Evolutionary conservation across 768 basidiomycete species (phyloP).

Genomic region (Naganishia vishniacii): DNA sequence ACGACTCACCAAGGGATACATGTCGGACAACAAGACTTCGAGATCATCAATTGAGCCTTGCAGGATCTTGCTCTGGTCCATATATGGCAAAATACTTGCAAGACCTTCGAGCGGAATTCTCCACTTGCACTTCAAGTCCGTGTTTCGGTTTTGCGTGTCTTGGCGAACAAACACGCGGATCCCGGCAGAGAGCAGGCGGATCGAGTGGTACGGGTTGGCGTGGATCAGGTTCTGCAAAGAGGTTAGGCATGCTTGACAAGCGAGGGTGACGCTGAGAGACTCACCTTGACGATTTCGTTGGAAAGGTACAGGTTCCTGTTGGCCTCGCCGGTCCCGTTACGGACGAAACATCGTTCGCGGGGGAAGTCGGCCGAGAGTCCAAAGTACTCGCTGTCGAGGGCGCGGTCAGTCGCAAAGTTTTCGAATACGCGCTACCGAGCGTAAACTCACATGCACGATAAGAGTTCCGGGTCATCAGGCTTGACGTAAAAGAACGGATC

Average conservation of each 20-base stretch:
- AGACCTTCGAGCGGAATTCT: conserved; percentile 74
- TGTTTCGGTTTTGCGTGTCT: conserved; percentile 56
- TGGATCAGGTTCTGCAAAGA: conserved; percentile 56
- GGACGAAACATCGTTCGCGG: conserved; percentile 68
- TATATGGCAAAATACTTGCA: conserved; percentile 72
- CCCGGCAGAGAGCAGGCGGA: conserved; percentile 86
- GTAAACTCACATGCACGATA: conserved; percentile 66
- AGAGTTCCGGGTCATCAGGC: conserved; percentile 64
- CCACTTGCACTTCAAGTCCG: conserved; percentile 51
- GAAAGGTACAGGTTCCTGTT: conserved; percentile 77
- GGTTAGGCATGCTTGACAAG: no score
- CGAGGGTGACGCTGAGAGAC: no score
- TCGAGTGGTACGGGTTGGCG: conserved; percentile 73
- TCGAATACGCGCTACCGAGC: not conserved
- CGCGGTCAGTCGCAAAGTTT: not conserved
- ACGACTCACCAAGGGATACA: conserved; percentile 62
- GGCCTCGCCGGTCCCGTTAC: conserved; percentile 60
- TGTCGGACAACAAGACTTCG: conserved; percentile 63
- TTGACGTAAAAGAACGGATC: conserved; percentile 81
- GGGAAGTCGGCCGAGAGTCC: conserved; percentile 69
- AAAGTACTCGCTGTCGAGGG: conserved; percentile 59
- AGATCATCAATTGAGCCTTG: conserved; percentile 58
- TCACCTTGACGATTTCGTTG: conserved; percentile 69
- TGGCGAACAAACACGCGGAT: conserved; percentile 90
- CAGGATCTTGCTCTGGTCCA: conserved; percentile 63